Conservation (phyloP, 1,284 basidiomycete species). For the Coriolopsis trogii region DNA sequence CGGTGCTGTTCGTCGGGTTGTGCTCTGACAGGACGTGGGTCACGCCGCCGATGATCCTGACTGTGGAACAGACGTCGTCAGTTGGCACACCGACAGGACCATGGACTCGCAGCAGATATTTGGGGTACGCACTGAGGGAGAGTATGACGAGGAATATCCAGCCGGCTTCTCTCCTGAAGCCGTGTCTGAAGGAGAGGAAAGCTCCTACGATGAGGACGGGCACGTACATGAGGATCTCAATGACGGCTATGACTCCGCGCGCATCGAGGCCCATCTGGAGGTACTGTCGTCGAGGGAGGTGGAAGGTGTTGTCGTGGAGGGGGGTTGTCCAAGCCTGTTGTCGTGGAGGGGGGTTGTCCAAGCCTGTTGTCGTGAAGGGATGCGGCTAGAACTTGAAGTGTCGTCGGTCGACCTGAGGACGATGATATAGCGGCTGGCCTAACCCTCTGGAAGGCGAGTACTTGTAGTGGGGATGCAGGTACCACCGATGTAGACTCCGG, state of each 20-base stretch:
- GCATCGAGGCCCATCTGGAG: slow-evolving; percentile 13
- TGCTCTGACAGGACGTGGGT: slow-evolving; percentile 56
- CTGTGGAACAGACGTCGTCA: slow-evolving; percentile 35
- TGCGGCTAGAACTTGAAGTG: no score
- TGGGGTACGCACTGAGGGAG: slow-evolving; percentile 20
- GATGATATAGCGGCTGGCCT: no score
- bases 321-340: no score
- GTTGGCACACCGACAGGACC: slow-evolving; percentile 19
- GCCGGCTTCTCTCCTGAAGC: slow-evolving; percentile 55
- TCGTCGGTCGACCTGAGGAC: no score
- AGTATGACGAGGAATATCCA: slow-evolving; percentile 60
- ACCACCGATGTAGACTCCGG: no score
- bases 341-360: no score
- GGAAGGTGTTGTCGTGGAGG: neutral
- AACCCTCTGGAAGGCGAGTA: no score
- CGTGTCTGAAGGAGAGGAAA: slow-evolving; percentile 51
- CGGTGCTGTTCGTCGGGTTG: slow-evolving; percentile 39
- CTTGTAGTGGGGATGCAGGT: no score
- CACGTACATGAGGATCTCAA: slow-evolving; percentile 43
- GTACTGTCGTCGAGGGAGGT: neutral
- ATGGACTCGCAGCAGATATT: slow-evolving; percentile 43
- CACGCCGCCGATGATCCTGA: slow-evolving; percentile 58
- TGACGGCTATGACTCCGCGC: slow-evolving; percentile 21
- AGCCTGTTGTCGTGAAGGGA: no score
- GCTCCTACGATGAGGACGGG: slow-evolving; percentile 50